These are phyloP conservation scores for Ilex asprella DNA, from an alignment of 257 asterid genomes.

Conservation along the genomic window DNA sequence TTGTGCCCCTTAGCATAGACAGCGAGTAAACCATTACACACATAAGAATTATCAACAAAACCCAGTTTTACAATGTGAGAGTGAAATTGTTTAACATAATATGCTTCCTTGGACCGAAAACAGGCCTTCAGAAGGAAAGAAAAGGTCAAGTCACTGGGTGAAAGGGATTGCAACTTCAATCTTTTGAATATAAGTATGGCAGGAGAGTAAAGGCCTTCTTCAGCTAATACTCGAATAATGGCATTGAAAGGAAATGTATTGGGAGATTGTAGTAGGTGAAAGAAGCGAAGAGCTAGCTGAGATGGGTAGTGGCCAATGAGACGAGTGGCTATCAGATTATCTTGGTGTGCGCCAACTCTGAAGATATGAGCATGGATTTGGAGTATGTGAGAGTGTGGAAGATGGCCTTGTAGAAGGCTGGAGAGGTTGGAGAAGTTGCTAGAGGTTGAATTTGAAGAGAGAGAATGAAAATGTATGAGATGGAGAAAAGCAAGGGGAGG, in stretches of 20 bases:
- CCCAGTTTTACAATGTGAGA: constrained; percentile 45
- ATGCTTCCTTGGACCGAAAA: constrained; percentile 17
- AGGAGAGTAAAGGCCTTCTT: constrained; percentile 31
- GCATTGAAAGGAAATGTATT: constrained; percentile 73
- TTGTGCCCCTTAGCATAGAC: constrained; percentile 36
- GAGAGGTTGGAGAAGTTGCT: constrained; percentile 18
- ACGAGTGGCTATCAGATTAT: constrained; percentile 69
- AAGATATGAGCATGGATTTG: constrained; percentile 66
- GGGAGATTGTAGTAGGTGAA: constrained; percentile 30
- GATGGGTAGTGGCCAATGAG: constrained; percentile 70
- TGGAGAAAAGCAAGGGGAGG: not conserved
- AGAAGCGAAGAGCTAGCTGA: constrained; percentile 35
- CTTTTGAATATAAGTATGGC: constrained; percentile 35
- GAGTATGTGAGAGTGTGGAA: constrained; percentile 45
- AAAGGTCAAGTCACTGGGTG: constrained; percentile 59
- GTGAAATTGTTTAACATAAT: constrained; percentile 40
- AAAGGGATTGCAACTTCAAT: constrained; percentile 20
- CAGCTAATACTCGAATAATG: constrained; percentile 56
- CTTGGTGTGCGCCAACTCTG: constrained; percentile 46
- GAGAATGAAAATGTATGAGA: not conserved
- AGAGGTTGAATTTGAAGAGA: constrained; percentile 13
- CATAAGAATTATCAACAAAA: constrained; percentile 26
- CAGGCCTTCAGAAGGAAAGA: constrained; percentile 68
- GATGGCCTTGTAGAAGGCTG: constrained; percentile 49
- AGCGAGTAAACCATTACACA: constrained; percentile 54